phyloP scores from a whole-genome alignment of 164 flowering plant genomes.

The Santalum album region DNA sequence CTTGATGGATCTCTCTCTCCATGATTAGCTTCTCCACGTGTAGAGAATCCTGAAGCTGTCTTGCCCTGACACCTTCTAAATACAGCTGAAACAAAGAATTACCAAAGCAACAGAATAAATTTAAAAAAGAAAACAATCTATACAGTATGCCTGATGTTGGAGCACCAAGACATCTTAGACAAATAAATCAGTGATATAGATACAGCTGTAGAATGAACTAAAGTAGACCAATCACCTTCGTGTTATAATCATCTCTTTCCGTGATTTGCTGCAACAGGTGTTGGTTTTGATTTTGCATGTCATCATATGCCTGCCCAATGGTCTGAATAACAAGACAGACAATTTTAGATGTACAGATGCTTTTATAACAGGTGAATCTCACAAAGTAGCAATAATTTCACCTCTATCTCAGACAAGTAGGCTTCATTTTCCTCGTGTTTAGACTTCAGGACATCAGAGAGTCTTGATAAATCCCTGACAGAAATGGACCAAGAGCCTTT shows the following conservation, averaged over 20 bases:
- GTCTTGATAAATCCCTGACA: constrained; percentile 50
- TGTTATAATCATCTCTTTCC: constrained; percentile 97
- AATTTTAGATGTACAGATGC: neutral
- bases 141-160: neutral
- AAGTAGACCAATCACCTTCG: constrained; percentile 50
- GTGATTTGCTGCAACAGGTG: constrained; percentile 92
- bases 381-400: constrained; percentile 14
- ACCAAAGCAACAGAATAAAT: neutral
- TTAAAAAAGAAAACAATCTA: neutral
- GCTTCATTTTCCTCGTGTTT: constrained; percentile 88
- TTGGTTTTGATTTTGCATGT: constrained; percentile 90
- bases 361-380: neutral
- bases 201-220: neutral
- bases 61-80: constrained; percentile 66
- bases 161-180: no score
- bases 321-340: constrained; percentile 40
- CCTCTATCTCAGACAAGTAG: constrained; percentile 93
- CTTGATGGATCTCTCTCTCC: constrained; percentile 57
- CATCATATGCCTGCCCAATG: constrained; percentile 95
- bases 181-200: no score
- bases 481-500: neutral
- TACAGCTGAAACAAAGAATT: constrained; percentile 57
- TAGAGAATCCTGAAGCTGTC: constrained; percentile 50
- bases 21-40: constrained; percentile 40
- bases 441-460: constrained; percentile 63